phyloP scores from a whole-genome alignment of 345 rosid genomes.

The Eucalyptus tenuipes region DNA sequence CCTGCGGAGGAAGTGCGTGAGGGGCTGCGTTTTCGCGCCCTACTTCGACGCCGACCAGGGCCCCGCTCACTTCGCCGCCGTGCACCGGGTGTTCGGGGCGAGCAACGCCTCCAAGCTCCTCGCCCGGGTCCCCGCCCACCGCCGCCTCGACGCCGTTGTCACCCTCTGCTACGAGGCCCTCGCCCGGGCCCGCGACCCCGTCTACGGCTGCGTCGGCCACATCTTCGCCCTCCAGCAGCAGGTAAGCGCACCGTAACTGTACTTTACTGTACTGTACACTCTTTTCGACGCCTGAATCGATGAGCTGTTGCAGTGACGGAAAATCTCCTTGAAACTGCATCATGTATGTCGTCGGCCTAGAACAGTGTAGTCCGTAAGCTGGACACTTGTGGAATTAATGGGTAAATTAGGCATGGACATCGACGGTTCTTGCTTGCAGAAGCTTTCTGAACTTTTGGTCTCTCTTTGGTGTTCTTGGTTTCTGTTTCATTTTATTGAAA shows the following conservation, averaged over 20 bases:
- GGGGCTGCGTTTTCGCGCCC: constrained; percentile 79
- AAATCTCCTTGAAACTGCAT: not conserved
- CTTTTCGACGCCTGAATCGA: not conserved
- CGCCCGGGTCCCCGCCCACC: constrained; percentile 39
- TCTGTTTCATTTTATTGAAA: not conserved
- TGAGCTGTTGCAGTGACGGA: not conserved
- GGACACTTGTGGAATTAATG: not conserved
- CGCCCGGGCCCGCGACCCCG: constrained; percentile 77
- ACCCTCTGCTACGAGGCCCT: constrained; percentile 78
- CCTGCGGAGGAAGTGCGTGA: constrained; percentile 65
- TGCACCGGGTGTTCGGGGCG: constrained; percentile 89
- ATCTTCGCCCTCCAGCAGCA: constrained; percentile 78
- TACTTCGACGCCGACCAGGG: constrained; percentile 89
- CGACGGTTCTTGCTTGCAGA: not conserved
- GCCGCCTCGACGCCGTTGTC: constrained; percentile 66
- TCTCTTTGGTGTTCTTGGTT: not conserved
- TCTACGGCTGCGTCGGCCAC: constrained; percentile 72
- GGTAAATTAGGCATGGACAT: not conserved
- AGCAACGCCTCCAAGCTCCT: constrained; percentile 88
- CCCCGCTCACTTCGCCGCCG: constrained; percentile 64
- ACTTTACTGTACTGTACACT: not conserved
- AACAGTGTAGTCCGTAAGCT: not conserved
- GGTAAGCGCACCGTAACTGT: constrained; percentile 10
- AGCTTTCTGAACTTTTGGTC: not conserved
- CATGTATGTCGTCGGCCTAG: not conserved